Evolutionary conservation across 352 stramenopile genomes (phyloP), one percentile per base, ranked within the genome.

Genomic region (Globisporangium nodosum): DNA sequence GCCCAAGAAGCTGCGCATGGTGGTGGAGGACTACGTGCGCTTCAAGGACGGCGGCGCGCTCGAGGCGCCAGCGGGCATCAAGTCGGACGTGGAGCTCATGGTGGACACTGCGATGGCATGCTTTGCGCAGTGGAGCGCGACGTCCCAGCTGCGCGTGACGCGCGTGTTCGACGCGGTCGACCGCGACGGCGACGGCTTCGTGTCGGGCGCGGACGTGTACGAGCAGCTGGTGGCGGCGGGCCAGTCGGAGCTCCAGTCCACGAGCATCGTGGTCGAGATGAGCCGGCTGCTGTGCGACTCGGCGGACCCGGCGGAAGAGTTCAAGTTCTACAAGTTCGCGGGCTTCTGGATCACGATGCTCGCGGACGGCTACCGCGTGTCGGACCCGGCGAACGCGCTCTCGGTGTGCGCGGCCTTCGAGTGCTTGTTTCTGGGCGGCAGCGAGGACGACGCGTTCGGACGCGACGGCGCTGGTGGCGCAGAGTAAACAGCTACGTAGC

Each of bases 311-410:
- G 66, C 72, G 31, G 76, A 87, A 43, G 72, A 87, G 63, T 70
- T 82, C 49, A 50, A 49, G 37, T 85, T 85, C 49, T 73, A 78
- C 45, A 72, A 70, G 31, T 85, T 81, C 45, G 68, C 65, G 21
- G 73, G 66, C 37, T 81, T 84, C 56, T 85, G 71, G 74, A 58
- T 85, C 58, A 75, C 75, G 42, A 71, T 84, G 68, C 58, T 85
- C 3, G 65, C 67, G 5, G 75, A 85, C 42, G 52, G 66, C 48
- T 62, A 63, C 56, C 59, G 50, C 30, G 66, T 78, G 5, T 83
- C 75, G 1, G 71, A 85, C 56, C 65, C 66, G 9, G 49, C 24
- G 15, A 86, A 88, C 50, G 75, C 82, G 57, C 31, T 12, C 3
- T 61, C 55, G 1, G 67, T 87, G 54, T 51, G 78, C 6, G 50